Evolutionary conservation across 306 rosid species (phyloP).

Genomic region (Trifolium dubium): DNA sequence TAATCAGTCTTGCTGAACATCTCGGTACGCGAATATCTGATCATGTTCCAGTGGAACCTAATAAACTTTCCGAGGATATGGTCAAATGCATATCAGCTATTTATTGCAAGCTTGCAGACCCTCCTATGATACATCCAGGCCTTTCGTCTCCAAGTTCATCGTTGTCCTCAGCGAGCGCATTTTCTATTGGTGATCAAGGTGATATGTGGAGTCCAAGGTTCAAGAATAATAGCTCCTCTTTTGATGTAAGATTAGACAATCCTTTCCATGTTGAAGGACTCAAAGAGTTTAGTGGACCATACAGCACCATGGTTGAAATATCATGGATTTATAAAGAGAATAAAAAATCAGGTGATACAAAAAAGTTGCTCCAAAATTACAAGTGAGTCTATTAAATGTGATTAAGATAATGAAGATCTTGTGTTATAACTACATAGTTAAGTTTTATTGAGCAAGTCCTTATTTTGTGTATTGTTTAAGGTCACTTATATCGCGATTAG

Average conservation of each 20-base stretch:
- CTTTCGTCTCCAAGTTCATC: slow-evolving; percentile 87
- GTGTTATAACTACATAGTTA: background rate
- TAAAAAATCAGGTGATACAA: slow-evolving; percentile 69
- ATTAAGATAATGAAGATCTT: slow-evolving; percentile 23
- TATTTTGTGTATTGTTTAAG: slow-evolving; percentile 55
- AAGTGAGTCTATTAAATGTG: slow-evolving; percentile 53
- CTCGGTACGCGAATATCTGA: slow-evolving; percentile 88
- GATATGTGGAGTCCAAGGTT: slow-evolving; percentile 88
- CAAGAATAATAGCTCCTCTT: slow-evolving; percentile 69
- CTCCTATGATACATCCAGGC: slow-evolving; percentile 69
- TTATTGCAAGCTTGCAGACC: slow-evolving; percentile 90
- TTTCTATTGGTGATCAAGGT: slow-evolving; percentile 73
- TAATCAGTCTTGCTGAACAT: slow-evolving; percentile 93
- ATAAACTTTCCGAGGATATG: slow-evolving; percentile 92
- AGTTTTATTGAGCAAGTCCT: slow-evolving; percentile 15
- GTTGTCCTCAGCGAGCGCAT: slow-evolving; percentile 72
- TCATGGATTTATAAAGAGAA: slow-evolving; percentile 83
- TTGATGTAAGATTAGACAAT: slow-evolving; percentile 78
- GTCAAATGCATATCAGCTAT: slow-evolving; percentile 88
- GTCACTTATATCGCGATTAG: slow-evolving; percentile 72
- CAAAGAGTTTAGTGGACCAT: slow-evolving; percentile 95
- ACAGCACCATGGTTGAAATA: slow-evolving; percentile 97
- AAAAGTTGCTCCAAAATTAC: slow-evolving; percentile 83
- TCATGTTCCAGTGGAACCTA: slow-evolving; percentile 74
- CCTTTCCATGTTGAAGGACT: slow-evolving; percentile 93